Conservation (phyloP, 495 filamentous ascomycete genomes). For the Neurospora sp. region DNA sequence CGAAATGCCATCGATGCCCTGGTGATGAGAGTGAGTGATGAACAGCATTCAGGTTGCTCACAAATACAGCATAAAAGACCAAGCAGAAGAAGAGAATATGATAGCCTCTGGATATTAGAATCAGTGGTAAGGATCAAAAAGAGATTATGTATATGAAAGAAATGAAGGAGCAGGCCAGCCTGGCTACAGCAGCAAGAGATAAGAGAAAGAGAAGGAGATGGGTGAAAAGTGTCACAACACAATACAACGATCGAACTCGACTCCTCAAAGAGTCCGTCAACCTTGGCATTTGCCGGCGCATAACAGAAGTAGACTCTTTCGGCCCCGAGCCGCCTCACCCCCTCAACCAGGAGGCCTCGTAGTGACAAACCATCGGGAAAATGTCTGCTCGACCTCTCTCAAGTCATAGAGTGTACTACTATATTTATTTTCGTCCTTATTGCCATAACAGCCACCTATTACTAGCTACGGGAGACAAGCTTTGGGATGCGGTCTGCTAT, state of each 20-base stretch:
- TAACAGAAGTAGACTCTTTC: background rate
- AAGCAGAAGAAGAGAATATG: background rate
- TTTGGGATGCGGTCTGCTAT: background rate
- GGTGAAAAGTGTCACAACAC: background rate
- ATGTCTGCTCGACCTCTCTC: background rate
- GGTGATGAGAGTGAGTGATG: background rate
- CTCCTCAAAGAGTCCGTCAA: background rate
- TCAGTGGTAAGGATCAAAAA: background rate
- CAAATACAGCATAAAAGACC: background rate
- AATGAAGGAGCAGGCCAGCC: background rate
- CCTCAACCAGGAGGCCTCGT: background rate
- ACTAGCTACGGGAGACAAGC: background rate
- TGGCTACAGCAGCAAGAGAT: background rate
- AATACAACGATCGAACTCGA: background rate
- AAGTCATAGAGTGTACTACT: background rate
- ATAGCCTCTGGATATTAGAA: background rate
- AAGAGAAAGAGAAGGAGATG: background rate
- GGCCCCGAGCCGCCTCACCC: background rate
- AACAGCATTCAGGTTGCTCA: background rate
- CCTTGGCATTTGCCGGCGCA: background rate
- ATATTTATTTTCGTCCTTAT: background rate
- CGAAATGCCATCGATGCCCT: background rate
- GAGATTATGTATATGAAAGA: background rate
- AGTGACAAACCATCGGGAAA: background rate
- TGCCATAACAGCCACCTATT: background rate